Evolutionary conservation across 2,329 filamentous ascomycete species (phyloP).

Genomic region (Trichoderma lentiforme): DNA sequence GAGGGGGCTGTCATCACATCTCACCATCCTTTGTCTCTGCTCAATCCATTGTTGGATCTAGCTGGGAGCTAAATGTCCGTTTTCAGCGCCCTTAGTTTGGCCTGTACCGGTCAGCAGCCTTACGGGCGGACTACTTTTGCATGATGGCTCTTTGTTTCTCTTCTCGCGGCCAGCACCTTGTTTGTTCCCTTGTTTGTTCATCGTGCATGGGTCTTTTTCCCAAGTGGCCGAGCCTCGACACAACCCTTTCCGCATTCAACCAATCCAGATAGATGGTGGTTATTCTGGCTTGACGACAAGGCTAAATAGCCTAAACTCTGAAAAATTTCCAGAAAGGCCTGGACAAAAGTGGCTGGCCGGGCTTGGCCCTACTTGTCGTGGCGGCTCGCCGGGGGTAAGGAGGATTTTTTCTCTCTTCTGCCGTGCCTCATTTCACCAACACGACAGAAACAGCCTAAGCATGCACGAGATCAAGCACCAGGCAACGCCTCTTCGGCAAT

Average conservation of each 20-base stretch:
- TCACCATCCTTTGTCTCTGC: background rate
- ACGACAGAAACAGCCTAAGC: slow-evolving; percentile 2
- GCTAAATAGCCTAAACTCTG: slow-evolving; percentile 15
- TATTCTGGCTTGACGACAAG: background rate
- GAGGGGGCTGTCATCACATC: background rate
- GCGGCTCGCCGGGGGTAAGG: slow-evolving; percentile 8
- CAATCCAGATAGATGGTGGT: background rate
- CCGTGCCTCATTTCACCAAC: slow-evolving; percentile 3
- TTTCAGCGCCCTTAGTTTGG: background rate
- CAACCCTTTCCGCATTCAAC: background rate
- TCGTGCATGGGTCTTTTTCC: background rate
- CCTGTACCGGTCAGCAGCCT: background rate
- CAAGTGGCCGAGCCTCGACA: background rate
- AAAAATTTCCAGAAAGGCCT: slow-evolving; percentile 15
- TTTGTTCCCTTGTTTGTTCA: background rate
- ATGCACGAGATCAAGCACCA: slow-evolving; percentile 17
- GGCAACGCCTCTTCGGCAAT: slow-evolving; percentile 13
- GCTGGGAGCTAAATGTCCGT: background rate
- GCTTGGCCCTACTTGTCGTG: background rate
- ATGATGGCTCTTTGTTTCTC: background rate
- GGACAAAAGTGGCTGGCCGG: slow-evolving; percentile 4
- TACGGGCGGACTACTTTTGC: background rate
- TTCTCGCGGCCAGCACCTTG: background rate
- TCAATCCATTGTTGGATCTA: background rate
- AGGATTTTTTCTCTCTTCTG: background rate